A percentile compares a stretch with the other conserved stretches of the same genome.
Conservation (phyloP, 2,329 filamentous ascomycete genomes). For the Metarhizium brunneum region DNA sequence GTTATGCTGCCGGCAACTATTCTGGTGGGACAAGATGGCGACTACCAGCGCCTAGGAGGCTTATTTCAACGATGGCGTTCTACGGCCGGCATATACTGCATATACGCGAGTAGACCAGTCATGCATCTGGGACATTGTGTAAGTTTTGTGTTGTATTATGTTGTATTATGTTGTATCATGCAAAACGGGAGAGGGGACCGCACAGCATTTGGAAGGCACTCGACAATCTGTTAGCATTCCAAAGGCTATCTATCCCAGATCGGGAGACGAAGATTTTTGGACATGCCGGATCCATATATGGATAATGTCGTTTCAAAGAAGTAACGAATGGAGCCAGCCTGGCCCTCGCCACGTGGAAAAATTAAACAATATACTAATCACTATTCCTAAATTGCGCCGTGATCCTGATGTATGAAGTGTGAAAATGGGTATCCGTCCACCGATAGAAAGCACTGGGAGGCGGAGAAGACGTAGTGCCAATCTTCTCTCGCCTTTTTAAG, state of each 20-base stretch:
- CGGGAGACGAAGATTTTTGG: neutral
- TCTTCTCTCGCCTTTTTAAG: neutral
- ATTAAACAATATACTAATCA: neutral
- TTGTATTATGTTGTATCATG: neutral
- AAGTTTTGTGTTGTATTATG: neutral
- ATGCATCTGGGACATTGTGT: neutral
- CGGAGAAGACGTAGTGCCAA: neutral
- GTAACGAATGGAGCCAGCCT: neutral
- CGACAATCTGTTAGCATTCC: neutral
- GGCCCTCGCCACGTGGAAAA: neutral
- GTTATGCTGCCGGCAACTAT: neutral
- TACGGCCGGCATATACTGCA: neutral
- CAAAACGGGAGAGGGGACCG: neutral
- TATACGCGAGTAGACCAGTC: neutral
- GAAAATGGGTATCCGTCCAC: constrained; percentile 1
- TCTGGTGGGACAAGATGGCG: neutral
- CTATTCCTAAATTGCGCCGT: neutral
- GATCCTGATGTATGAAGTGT: neutral
- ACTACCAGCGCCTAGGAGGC: neutral
- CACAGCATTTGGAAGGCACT: neutral
- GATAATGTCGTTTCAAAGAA: neutral
- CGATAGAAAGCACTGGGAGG: neutral
- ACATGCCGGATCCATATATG: neutral
- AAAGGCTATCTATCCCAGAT: neutral
- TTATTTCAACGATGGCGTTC: neutral